A percentile compares a stretch with the other conserved stretches of the same genome.
Evolutionary conservation across 1,139 yeast genomes (phyloP).

Genomic region (Williopsis jadinii): DNA sequence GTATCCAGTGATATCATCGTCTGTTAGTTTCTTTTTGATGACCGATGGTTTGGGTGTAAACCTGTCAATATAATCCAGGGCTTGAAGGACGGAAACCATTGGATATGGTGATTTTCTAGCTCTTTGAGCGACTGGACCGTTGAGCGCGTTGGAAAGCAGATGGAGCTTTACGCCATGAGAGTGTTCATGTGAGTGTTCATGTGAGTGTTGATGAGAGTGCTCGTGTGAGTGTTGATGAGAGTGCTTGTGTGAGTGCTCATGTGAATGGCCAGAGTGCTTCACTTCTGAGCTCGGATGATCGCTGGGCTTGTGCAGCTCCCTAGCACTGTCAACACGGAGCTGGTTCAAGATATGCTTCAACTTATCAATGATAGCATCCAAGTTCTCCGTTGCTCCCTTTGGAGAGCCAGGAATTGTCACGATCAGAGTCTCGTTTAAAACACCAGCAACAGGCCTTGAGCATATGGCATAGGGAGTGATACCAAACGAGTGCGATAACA

Average conservation of each 20-base stretch:
- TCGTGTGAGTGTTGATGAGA: not conserved
- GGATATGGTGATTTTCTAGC: constrained; percentile 41
- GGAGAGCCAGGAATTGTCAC: constrained; percentile 46
- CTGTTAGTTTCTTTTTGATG: constrained; percentile 21
- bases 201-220: constrained; percentile 3
- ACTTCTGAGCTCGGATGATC: not conserved
- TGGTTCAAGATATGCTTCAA: constrained; percentile 37
- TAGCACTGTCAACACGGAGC: constrained; percentile 26
- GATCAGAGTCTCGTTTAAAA: constrained; percentile 27
- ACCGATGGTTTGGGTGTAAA: constrained; percentile 22
- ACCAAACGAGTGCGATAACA: constrained; percentile 33
- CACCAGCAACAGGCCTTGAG: constrained; percentile 43
- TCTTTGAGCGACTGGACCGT: constrained; percentile 32
- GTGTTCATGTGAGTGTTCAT: constrained; percentile 17
- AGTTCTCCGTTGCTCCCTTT: constrained; percentile 37
- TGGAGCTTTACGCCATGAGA: constrained; percentile 14
- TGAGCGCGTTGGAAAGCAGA: constrained; percentile 26
- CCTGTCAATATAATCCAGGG: constrained; percentile 25
- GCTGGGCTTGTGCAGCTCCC: constrained; percentile 28
- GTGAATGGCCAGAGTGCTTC: not conserved
- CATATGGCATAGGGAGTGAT: constrained; percentile 39
- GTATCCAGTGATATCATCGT: constrained; percentile 27
- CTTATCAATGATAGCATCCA: constrained; percentile 29
- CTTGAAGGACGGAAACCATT: constrained; percentile 34
- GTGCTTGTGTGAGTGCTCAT: constrained; percentile 1